Conservation (phyloP, 306 rosid species). For the Quercus wislizeni region DNA sequence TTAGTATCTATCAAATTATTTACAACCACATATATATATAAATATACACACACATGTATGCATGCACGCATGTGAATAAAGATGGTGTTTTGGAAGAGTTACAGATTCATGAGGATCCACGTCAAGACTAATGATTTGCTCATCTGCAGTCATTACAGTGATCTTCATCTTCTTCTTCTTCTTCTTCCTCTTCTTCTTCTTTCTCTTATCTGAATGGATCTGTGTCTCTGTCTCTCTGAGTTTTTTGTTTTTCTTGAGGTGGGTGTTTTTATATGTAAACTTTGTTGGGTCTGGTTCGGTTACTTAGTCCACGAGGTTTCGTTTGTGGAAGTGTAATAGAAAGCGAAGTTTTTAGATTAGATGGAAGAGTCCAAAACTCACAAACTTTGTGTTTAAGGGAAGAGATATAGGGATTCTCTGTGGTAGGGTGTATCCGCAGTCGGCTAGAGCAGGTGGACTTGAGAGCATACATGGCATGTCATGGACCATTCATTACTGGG, state of each 20-base stretch:
- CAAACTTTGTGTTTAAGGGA: too few species aligned
- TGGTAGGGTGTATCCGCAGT: too few species aligned
- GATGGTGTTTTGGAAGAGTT: constrained; percentile 25
- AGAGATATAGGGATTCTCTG: too few species aligned
- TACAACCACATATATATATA: too few species aligned
- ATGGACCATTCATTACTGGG: too few species aligned
- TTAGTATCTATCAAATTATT: background rate
- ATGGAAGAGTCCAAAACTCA: too few species aligned
- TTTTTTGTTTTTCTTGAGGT: background rate
- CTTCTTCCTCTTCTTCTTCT: background rate
- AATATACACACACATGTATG: background rate
- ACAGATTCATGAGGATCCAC: constrained; percentile 96
- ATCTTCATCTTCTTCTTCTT: constrained; percentile 61
- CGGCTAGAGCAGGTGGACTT: too few species aligned
- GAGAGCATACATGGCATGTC: too few species aligned
- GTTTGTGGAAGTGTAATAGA: background rate
- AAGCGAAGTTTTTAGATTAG: too few species aligned
- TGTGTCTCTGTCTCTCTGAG: background rate
- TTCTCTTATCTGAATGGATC: background rate
- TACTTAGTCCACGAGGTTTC: background rate
- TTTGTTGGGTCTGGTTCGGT: background rate
- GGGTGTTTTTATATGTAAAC: background rate
- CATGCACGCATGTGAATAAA: background rate
- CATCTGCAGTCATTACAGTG: constrained; percentile 90
- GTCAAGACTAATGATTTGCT: constrained; percentile 70